Conservation (phyloP, 2,329 filamentous ascomycete genomes). For the Colletotrichum eremochloae region DNA sequence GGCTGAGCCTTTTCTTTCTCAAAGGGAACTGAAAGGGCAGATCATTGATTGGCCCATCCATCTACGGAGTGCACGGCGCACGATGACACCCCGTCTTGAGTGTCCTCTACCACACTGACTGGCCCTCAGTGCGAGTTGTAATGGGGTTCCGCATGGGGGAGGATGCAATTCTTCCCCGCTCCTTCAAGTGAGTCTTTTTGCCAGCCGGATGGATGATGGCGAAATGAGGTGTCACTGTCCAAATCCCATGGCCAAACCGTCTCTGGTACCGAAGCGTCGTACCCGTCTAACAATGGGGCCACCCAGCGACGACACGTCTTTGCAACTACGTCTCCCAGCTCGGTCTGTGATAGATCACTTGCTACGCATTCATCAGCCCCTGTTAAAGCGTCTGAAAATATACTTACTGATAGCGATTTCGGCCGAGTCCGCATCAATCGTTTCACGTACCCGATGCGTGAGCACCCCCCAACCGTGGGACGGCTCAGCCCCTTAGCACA, state of each 20-base stretch:
- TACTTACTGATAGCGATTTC: neutral
- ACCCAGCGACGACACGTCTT: neutral
- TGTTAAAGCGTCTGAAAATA: neutral
- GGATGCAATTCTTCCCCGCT: constrained; percentile 14
- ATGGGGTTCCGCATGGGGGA: neutral
- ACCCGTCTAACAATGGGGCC: constrained; percentile 5
- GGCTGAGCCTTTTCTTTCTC: constrained; percentile 18
- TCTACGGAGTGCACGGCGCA: neutral
- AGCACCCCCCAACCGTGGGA: neutral
- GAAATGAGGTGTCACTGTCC: constrained; percentile 6
- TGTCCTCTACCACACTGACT: neutral
- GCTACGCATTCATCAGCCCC: constrained; percentile 6
- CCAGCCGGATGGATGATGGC: neutral
- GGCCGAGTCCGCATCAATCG: neutral
- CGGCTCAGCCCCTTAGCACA: neutral
- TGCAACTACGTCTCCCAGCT: neutral
- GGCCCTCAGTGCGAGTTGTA: neutral
- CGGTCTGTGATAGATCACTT: neutral
- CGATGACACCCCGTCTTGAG: neutral
- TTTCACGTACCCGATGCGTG: neutral
- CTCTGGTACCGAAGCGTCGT: constrained; percentile 11
- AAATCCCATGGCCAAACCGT: neutral
- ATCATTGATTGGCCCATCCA: constrained; percentile 13
- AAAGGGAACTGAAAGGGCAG: constrained; percentile 17
- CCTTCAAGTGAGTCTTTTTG: neutral